Conservation (phyloP, 176 grass and related monocot species). For the Raddia distichophylla region DNA sequence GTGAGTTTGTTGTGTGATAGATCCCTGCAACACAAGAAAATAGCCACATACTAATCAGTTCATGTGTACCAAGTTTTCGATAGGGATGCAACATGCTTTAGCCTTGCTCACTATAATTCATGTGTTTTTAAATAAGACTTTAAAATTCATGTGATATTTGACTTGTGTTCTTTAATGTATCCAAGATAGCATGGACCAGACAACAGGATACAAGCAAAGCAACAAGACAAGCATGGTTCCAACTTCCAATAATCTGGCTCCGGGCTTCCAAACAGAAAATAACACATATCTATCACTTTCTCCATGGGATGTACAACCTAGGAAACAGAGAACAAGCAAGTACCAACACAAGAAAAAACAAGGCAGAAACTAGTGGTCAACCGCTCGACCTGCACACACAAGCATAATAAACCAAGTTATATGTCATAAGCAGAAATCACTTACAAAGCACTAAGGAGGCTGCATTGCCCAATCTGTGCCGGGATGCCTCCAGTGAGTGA, state of each 20-base stretch:
- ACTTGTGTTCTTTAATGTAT: slow-evolving; percentile 32
- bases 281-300: slow-evolving; percentile 43
- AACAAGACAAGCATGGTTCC: slow-evolving; percentile 34
- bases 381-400: background rate
- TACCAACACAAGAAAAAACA: slow-evolving; percentile 32
- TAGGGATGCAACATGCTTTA: background rate
- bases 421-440: background rate
- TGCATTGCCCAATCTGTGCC: slow-evolving; percentile 63
- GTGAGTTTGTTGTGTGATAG: slow-evolving; percentile 75
- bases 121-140: background rate
- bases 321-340: slow-evolving; percentile 32
- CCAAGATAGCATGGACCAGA: slow-evolving; percentile 29
- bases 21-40: slow-evolving; percentile 56
- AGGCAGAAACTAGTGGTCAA: slow-evolving; percentile 28
- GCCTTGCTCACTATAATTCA: background rate
- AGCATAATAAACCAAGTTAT: slow-evolving; percentile 2
- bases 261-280: slow-evolving; percentile 39
- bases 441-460: slow-evolving; percentile 65
- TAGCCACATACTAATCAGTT: background rate
- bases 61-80: background rate
- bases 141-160: background rate
- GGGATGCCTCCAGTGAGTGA: slow-evolving; percentile 67
- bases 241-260: background rate
- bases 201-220: slow-evolving; percentile 32
- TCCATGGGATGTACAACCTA: slow-evolving; percentile 23